Evolutionary conservation across 805 yeast species (phyloP).

Genomic region (Wickerhamiella shivajii): DNA sequence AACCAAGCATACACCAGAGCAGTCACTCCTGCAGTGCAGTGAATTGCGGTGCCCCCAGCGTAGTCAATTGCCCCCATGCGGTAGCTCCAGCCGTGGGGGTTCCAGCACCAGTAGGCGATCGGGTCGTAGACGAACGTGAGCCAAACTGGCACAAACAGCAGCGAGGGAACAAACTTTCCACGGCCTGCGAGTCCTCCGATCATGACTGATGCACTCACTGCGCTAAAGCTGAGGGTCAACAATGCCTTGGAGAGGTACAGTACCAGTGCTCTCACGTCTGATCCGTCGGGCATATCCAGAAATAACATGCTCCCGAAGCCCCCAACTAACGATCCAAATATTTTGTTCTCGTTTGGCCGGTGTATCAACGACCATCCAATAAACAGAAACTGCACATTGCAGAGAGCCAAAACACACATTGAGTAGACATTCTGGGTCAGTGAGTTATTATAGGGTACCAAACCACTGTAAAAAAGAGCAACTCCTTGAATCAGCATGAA

Average conservation of each 20-base stretch:
- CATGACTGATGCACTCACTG: conserved; percentile 50
- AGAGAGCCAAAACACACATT: conserved; percentile 42
- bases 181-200: conserved; percentile 62
- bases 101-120: conserved; percentile 64
- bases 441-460: conserved; percentile 52
- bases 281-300: conserved; percentile 24
- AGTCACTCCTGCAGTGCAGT: conserved; percentile 53
- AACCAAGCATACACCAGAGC: conserved; percentile 54
- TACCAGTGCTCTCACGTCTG: conserved; percentile 26
- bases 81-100: conserved; percentile 48
- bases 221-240: conserved; percentile 50
- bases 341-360: conserved; percentile 22
- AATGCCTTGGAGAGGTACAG: conserved; percentile 24
- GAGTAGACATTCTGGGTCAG: conserved; percentile 51
- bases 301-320: conserved; percentile 39
- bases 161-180: conserved; percentile 56
- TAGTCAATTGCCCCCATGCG: conserved; percentile 51
- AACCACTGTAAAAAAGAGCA: conserved; percentile 51
- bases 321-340: conserved; percentile 34
- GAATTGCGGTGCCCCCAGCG: conserved; percentile 71
- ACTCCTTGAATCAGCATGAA: conserved; percentile 16
- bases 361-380: conserved; percentile 55
- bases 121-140: conserved; percentile 62
- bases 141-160: conserved; percentile 53
- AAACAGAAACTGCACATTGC: conserved; percentile 54